Evolutionary conservation across 805 yeast genomes (phyloP), one percentile per base, ranked within the genome.

Genomic region (Lachancea waltii): DNA sequence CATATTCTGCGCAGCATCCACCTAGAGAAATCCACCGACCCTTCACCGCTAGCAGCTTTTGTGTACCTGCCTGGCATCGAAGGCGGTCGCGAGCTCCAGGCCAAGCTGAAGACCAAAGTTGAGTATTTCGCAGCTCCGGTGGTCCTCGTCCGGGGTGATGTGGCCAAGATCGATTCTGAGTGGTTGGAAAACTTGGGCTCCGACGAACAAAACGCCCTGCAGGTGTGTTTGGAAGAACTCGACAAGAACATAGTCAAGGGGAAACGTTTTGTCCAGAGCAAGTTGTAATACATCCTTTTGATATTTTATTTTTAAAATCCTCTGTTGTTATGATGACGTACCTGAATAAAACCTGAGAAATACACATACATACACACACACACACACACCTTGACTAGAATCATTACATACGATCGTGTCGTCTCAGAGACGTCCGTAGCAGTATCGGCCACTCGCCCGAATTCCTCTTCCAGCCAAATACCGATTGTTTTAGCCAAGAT

Each of bases 51-150:
- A 44, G 72, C 79, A 27, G 58, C 77, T 19, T 73, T 66, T 48
- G 69, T 73, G 31, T 75, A 75, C 53, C 69, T 81, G 45, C 74
- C 76, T 10, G 79, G 75, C 14, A 52, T 75, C 17, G 62, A 62
- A 27, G 67, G 70, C 31, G 85, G 81, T 23, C 52, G 62, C 23
- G 53, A 57, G 35, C 61, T 73, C 30, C 60, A 69, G 8, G 36
- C 59, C 9, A 60, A 65, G 40, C 56, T 67, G 21, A 64, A 68
- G 3, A 54, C 63, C 11, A 13, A 16, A 9, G 47, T 68, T 7
- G 66, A 67, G 34, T 79, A 64, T 61, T 77, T 80, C 61, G 72
- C 85, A 1, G 66, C 77, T 47, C 87, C 87, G 13, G 78, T 77
- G 37, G 63, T 51, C 32, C 67, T 79, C 45, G 67, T 70, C 33